These are phyloP conservation scores for Madurella mycetomatis DNA, from an alignment of 2,329 filamentous ascomycete species.

Conservation along the genomic window DNA sequence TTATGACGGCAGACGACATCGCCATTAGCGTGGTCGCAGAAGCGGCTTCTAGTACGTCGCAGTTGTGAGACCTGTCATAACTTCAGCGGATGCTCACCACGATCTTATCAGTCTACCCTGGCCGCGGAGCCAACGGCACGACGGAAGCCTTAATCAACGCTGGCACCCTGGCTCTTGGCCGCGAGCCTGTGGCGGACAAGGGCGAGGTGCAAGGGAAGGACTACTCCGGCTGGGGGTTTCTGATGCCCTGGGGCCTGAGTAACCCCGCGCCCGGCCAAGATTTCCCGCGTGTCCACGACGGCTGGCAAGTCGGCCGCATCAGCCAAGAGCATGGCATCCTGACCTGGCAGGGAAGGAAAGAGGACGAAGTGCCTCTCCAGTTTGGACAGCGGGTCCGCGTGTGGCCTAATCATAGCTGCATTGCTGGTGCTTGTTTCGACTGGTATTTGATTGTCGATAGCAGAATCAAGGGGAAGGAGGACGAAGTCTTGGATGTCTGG, in stretches of 20 bases:
- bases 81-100: not conserved
- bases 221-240: slow-evolving; percentile 67
- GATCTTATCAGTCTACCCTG: slow-evolving; percentile 54
- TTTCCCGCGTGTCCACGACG: slow-evolving; percentile 40
- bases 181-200: slow-evolving; percentile 62
- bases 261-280: slow-evolving; percentile 37
- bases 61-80: not conserved
- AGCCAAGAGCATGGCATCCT: slow-evolving; percentile 77
- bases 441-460: slow-evolving; percentile 74
- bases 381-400: slow-evolving; percentile 65
- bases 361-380: slow-evolving; percentile 44
- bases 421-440: slow-evolving; percentile 65
- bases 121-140: slow-evolving; percentile 43
- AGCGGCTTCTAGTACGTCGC: slow-evolving; percentile 37
- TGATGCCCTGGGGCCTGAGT: slow-evolving; percentile 53
- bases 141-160: slow-evolving; percentile 66
- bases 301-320: slow-evolving; percentile 66
- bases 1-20: slow-evolving; percentile 51
- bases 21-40: slow-evolving; percentile 68
- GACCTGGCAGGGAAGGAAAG: slow-evolving; percentile 49
- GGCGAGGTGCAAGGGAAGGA: slow-evolving; percentile 33
- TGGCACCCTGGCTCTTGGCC: slow-evolving; percentile 64
- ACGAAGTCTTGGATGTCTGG: slow-evolving; percentile 73
- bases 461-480: slow-evolving; percentile 45
- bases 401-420: slow-evolving; percentile 80